Evolutionary conservation across 1,284 basidiomycete species (phyloP).

Genomic region (Ganoderma leucocontextum): DNA sequence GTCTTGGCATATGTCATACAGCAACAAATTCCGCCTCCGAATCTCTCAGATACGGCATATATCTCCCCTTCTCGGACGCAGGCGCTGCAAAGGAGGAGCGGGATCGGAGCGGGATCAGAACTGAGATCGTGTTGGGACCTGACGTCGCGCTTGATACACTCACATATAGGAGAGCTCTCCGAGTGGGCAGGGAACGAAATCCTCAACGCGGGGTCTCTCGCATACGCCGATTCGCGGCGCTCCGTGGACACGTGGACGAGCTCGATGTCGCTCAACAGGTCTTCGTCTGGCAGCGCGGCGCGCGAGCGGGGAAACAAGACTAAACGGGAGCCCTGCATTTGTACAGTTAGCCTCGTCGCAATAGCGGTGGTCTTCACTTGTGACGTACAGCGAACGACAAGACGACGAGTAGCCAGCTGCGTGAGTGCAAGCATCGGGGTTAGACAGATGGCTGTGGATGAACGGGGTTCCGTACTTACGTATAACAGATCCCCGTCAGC

Average conservation of each 20-base stretch:
- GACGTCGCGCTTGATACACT: background rate
- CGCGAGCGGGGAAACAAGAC: slow-evolving; percentile 34
- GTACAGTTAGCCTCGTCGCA: background rate
- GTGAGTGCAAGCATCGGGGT: background rate
- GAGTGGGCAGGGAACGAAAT: background rate
- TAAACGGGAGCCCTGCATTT: slow-evolving; percentile 36
- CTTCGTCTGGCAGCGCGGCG: slow-evolving; percentile 8
- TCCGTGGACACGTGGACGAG: slow-evolving; percentile 9
- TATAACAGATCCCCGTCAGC: slow-evolving; percentile 40
- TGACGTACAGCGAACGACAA: slow-evolving; percentile 37
- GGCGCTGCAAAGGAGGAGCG: background rate
- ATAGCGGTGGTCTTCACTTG: no score
- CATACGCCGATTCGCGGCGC: slow-evolving; percentile 3
- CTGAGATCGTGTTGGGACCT: background rate
- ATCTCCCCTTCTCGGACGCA: background rate
- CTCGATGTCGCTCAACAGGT: slow-evolving; percentile 17
- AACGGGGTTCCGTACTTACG: slow-evolving; percentile 26
- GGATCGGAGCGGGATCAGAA: background rate
- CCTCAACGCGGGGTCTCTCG: background rate
- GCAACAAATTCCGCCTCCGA: background rate
- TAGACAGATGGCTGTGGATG: background rate
- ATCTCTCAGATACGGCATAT: background rate
- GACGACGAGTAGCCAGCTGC: slow-evolving; percentile 39
- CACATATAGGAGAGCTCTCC: background rate
- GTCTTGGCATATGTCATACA: background rate